Conservation (phyloP, 768 basidiomycete species). For the Boletus edulis region DNA sequence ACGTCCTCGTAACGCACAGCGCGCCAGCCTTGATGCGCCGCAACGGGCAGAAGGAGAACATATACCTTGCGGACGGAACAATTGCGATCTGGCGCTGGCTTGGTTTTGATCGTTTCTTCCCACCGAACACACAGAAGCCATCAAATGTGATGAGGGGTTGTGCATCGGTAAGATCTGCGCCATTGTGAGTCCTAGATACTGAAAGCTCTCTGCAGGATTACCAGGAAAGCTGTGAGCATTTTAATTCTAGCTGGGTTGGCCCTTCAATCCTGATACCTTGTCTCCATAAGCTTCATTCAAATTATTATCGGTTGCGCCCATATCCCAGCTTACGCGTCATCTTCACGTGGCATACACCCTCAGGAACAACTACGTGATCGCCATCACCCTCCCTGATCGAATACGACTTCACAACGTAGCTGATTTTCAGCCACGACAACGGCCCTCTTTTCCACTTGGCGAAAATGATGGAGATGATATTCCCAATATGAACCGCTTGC, state of each 20-base stretch:
- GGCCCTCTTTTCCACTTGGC: conserved; percentile 41
- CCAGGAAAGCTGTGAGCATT: conserved; percentile 64
- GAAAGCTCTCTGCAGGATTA: conserved; percentile 53
- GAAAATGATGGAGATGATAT: conserved; percentile 24
- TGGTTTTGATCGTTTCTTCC: conserved; percentile 62
- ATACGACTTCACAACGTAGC: conserved; percentile 47
- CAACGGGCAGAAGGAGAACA: conserved; percentile 18
- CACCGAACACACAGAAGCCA: conserved; percentile 36
- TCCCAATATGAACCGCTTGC: conserved; percentile 19
- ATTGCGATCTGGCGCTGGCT: conserved; percentile 70
- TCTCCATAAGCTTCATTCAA: conserved; percentile 59
- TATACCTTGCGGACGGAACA: conserved; percentile 45
- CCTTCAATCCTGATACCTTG: conserved; percentile 2
- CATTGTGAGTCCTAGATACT: neutral
- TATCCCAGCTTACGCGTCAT: conserved; percentile 36
- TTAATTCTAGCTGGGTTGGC: neutral
- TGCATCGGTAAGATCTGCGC: conserved; percentile 47
- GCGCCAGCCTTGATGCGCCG: conserved; percentile 48
- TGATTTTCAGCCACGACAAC: conserved; percentile 43
- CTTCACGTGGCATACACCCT: conserved; percentile 44
- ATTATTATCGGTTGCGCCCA: conserved; percentile 48
- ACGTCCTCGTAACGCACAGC: conserved; percentile 54
- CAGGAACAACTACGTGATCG: conserved; percentile 52
- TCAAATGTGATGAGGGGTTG: conserved; percentile 51
- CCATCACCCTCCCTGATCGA: conserved; percentile 40